phyloP scores from a whole-genome alignment of 1,139 yeast genomes.

The Suhomyces wounanorum region DNA sequence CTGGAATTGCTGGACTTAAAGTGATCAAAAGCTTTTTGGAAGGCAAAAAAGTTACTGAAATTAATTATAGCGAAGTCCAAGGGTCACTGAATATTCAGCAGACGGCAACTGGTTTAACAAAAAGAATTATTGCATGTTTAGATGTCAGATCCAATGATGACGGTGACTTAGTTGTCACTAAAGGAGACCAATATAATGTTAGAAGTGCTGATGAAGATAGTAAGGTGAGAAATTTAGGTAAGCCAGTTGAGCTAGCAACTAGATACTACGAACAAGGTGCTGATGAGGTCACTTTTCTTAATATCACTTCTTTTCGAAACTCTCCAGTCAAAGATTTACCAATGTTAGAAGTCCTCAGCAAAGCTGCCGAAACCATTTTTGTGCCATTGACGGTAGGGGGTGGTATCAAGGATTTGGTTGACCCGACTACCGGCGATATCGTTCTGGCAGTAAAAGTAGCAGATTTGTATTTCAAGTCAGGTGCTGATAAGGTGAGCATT shows the following conservation, averaged over 20 bases:
- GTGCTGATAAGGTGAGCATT: constrained; percentile 96
- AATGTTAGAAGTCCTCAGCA: constrained; percentile 83
- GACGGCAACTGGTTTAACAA: constrained; percentile 71
- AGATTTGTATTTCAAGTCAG: constrained; percentile 84
- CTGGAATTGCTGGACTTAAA: constrained; percentile 85
- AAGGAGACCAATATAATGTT: constrained; percentile 97
- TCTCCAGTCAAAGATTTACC: constrained; percentile 92
- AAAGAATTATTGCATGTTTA: constrained; percentile 91
- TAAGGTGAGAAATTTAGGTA: constrained; percentile 86
- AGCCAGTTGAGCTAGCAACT: constrained; percentile 92
- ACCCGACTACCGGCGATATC: constrained; percentile 68
- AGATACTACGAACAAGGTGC: constrained; percentile 92
- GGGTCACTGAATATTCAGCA: constrained; percentile 35
- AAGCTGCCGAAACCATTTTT: constrained; percentile 85
- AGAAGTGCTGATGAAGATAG: constrained; percentile 55
- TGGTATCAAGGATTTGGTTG: constrained; percentile 87
- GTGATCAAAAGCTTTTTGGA: constrained; percentile 72
- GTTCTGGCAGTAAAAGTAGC: constrained; percentile 91
- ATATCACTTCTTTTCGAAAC: constrained; percentile 92
- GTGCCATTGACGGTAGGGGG: constrained; percentile 98
- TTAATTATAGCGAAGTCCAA: constrained; percentile 23
- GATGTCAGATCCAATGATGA: constrained; percentile 94
- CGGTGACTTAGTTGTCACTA: constrained; percentile 95
- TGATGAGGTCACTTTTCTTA: constrained; percentile 91
- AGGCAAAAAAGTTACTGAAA: constrained; percentile 39